Base-by-base conservation (phyloP, 352 stramenopile species). In the Phytophthora vignae region DNA sequence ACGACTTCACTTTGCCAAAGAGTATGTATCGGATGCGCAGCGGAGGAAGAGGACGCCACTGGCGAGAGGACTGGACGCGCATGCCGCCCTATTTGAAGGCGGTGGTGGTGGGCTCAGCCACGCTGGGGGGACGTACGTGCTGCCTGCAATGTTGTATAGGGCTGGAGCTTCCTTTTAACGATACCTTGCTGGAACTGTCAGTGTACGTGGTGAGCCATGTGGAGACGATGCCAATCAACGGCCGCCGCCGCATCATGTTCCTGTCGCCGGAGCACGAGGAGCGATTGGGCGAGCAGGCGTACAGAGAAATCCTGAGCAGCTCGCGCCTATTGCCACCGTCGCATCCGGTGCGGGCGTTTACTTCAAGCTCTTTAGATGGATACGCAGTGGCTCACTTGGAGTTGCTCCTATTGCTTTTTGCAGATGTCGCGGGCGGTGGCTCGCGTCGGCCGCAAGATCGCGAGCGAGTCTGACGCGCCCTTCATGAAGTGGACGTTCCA, bases 401-500 rank as follows among this genome's bases (percentile, higher is more conserved):
- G 12, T 38, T 31, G 5, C 7, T 4, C 19, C 25, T 15, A 33
- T 14, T 7, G 22, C 14, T 42, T 4, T 22, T 9, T 49, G 29
- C 50, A 92, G 82, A 91, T 90, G 81, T 81, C 84, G 12, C 72
- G 73, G 8, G 84, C 84, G 2, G 86, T 94, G 63, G 67, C 67
- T 22, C 82, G 82, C 55, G 82, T 94, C 10, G 86, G 86, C 1
- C 60, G 48, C 19, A 85, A 89, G 57, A 90, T 94, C 54, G 68
- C 73, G 3, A 50, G 79, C 49, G 73, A 87, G 57, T 70, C 84
- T 15, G 63, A 79, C 17, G 75, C 74, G 10, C 64, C 77, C 25
- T 77, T 71, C 60, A 90, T 94, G 75, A 88, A 90, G 60, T 94
- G 86, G 86, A 76, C 80, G 57, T 93, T 93, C 56, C 81, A 90